Conservation (phyloP, 495 filamentous ascomycete species). For the Aspergillus homomorphus region DNA sequence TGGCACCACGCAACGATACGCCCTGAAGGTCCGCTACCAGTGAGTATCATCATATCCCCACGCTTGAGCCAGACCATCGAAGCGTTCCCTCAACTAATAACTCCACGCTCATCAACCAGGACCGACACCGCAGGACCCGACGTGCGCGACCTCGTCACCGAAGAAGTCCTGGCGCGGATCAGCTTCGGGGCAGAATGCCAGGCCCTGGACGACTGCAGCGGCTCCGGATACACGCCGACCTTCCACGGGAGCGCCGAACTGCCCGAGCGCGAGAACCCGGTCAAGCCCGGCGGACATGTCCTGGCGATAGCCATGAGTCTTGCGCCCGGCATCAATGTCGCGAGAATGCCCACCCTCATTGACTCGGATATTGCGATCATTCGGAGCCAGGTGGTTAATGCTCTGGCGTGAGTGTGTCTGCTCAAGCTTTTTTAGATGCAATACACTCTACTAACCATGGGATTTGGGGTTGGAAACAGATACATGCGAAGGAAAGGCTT, state of each 20-base stretch:
- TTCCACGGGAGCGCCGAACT: background rate
- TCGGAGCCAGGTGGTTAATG: background rate
- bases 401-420: background rate
- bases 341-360: background rate
- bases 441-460: background rate
- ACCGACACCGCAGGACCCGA: background rate
- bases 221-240: background rate
- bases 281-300: background rate
- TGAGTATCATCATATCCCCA: too few species aligned
- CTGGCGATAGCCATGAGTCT: background rate
- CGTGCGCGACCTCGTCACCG: background rate
- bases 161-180: background rate
- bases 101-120: background rate
- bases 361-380: background rate
- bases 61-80: background rate
- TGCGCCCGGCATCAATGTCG: background rate
- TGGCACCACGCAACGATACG: background rate
- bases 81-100: background rate
- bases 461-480: background rate
- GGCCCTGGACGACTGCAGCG: background rate
- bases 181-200: background rate
- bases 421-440: background rate
- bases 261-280: background rate
- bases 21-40: background rate
- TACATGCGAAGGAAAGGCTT: background rate